Evolutionary conservation across 2,329 filamentous ascomycete species (phyloP).

Genomic region (Xylariaceae sp.): DNA sequence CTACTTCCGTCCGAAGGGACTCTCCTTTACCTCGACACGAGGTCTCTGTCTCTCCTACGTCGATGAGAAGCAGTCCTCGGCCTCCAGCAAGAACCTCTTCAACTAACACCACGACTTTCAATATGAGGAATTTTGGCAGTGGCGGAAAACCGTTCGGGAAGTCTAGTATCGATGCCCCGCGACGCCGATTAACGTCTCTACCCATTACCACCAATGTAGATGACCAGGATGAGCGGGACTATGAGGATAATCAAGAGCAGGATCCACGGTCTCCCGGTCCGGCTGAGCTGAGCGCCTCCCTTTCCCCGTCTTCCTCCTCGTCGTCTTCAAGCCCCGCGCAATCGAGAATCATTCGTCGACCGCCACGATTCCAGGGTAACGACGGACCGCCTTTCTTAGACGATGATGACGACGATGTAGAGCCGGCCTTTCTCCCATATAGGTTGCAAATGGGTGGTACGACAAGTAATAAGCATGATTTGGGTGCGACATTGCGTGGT

Average conservation of each 20-base stretch:
- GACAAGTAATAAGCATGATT: constrained; percentile 36
- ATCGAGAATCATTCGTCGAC: constrained; percentile 56
- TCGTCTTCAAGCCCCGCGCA: constrained; percentile 48
- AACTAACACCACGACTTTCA: constrained; percentile 39
- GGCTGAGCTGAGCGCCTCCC: constrained; percentile 35
- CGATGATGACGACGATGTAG: constrained; percentile 51
- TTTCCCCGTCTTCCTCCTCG: constrained; percentile 31
- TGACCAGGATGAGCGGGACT: constrained; percentile 31
- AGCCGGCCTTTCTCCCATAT: constrained; percentile 52
- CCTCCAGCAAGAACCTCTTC: constrained; percentile 47
- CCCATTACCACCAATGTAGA: constrained; percentile 35
- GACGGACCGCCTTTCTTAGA: constrained; percentile 37
- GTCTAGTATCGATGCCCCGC: constrained; percentile 31
- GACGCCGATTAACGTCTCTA: constrained; percentile 43
- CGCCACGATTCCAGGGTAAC: constrained; percentile 45
- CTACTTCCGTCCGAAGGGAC: constrained; percentile 54
- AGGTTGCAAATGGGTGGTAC: constrained; percentile 30
- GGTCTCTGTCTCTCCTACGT: constrained; percentile 39
- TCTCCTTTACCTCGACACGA: constrained; percentile 49
- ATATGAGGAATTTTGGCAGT: constrained; percentile 34
- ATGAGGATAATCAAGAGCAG: constrained; percentile 31
- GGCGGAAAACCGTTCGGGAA: constrained; percentile 31
- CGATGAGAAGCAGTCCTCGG: constrained; percentile 39
- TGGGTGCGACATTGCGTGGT: constrained; percentile 49
- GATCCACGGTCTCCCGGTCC: constrained; percentile 40